Evolutionary conservation across 352 stramenopile genomes (phyloP), one percentile per base, ranked within the genome.

Genomic region (Hyaloperonospora brassicae): DNA sequence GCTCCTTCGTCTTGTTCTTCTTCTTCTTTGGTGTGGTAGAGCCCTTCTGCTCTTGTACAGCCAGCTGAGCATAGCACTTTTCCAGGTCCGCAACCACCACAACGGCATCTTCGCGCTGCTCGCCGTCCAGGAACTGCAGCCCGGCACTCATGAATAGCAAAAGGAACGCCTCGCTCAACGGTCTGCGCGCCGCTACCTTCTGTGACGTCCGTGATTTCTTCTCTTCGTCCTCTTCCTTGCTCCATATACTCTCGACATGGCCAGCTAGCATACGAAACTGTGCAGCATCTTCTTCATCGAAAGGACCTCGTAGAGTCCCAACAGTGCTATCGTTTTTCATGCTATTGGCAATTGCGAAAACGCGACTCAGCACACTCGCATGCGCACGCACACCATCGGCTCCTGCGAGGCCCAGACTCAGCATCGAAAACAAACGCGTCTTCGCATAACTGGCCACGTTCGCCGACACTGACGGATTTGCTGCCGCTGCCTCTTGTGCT

Each of bases 71-170:
- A 41, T 85, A 84, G 36, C 83, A 94, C 56, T 83, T 75, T 27
- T 82, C 74, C 36, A 91, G 57, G 66, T 94, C 84, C 25, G 61
- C 64, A 12, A 75, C 66, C 5, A 87, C 70, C 5, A 76, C 67
- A 17, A 55, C 51, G 1, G 76, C 78, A 50, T 94, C 81, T 1
- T 66, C 62, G 30, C 79, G 82, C 61, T 89, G 79, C 34, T 79
- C 61, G 6, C 47, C 48, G 53, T 94, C 84, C 45, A 90, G 57
- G 22, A 94, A 52, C 62, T 90, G 81, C 45, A 94, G 65, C 27
- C 68, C 76, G 21, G 72, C 66, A 66, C 78, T 89, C 73, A 84
- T 84, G 39, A 87, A 83, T 40, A 94, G 66, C 49, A 92, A 34
- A 43, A 76, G 46, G 57, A 92, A 92, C 38, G 76, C 73, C 46